A percentile compares a stretch with the other conserved stretches of the same genome.
phyloP scores from a whole-genome alignment of 352 stramenopile genomes.

The Pythium apleroticum region DNA sequence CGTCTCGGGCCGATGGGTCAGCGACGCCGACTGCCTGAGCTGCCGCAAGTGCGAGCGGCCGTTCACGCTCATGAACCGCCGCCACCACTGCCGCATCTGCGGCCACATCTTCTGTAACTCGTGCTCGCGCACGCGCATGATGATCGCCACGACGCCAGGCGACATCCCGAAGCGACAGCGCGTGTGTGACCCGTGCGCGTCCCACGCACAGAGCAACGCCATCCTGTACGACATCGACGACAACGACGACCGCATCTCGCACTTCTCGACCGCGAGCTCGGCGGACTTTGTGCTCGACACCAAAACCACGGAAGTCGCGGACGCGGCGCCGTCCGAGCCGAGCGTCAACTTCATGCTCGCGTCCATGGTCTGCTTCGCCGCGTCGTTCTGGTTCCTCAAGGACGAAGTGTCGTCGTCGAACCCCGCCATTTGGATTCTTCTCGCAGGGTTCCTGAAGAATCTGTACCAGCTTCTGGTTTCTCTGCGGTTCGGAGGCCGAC shows the following conservation, averaged over 20 bases:
- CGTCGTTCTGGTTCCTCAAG: constrained; percentile 80
- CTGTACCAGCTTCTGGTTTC: constrained; percentile 50
- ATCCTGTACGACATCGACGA: constrained; percentile 65
- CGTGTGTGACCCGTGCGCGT: constrained; percentile 69
- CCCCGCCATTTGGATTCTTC: constrained; percentile 73
- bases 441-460: constrained; percentile 72
- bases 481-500: constrained; percentile 33
- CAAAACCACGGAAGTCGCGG: constrained; percentile 28
- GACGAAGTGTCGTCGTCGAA: constrained; percentile 73
- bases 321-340: constrained; percentile 19
- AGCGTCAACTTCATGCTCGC: constrained; percentile 56
- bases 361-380: constrained; percentile 57
- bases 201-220: constrained; percentile 59
- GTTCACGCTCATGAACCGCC: constrained; percentile 76
- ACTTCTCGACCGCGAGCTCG: constrained; percentile 36
- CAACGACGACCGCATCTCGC: constrained; percentile 27
- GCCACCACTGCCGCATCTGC: constrained; percentile 83
- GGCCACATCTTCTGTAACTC: constrained; percentile 82
- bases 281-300: constrained; percentile 30
- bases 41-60: constrained; percentile 68
- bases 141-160: constrained; percentile 64
- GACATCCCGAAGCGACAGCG: constrained; percentile 71
- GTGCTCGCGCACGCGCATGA: constrained; percentile 78
- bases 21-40: constrained; percentile 47
- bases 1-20: constrained; percentile 69